Evolutionary conservation across 2,329 filamentous ascomycete species (phyloP).

Genomic region (Phoma sp.): DNA sequence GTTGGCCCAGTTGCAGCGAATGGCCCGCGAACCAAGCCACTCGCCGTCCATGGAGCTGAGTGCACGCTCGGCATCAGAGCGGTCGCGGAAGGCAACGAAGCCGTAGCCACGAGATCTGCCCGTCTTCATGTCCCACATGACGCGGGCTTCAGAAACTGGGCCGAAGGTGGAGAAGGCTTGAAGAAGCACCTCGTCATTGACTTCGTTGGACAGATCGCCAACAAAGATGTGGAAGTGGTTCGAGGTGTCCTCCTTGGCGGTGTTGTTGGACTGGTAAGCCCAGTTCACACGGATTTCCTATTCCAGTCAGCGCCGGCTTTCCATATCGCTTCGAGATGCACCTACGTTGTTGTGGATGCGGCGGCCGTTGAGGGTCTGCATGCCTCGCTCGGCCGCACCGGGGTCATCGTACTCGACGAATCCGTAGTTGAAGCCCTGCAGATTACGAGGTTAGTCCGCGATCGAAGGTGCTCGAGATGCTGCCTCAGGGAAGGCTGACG

Average conservation of each 20-base stretch:
- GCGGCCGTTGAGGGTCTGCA: conserved; percentile 95
- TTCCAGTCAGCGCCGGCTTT: conserved; percentile 33
- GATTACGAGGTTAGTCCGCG: conserved; percentile 28
- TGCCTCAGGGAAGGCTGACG: neutral
- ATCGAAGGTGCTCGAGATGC: neutral
- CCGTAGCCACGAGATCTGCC: conserved; percentile 96
- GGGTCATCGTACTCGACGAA: conserved; percentile 99
- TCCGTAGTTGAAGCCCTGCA: conserved; percentile 96
- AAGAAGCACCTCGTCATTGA: conserved; percentile 92
- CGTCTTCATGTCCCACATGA: conserved; percentile 99
- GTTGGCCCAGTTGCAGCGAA: conserved; percentile 99
- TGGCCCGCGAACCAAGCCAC: conserved; percentile 97
- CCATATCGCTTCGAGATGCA: conserved; percentile 19
- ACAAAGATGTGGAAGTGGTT: conserved; percentile 99
- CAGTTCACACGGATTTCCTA: conserved; percentile 99
- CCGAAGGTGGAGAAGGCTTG: conserved; percentile 97
- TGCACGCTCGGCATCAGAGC: conserved; percentile 92
- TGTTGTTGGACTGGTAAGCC: conserved; percentile 96
- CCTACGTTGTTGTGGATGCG: conserved; percentile 93
- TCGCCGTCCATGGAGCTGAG: conserved; percentile 98
- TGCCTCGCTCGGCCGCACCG: conserved; percentile 92
- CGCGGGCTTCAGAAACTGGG: conserved; percentile 93
- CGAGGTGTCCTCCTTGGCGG: conserved; percentile 95
- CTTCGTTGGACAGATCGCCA: conserved; percentile 95
- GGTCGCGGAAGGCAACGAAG: conserved; percentile 96